These are phyloP conservation scores for Fabrea salina DNA, from an alignment of 169 alveolate genomes.

Conservation along the genomic window DNA sequence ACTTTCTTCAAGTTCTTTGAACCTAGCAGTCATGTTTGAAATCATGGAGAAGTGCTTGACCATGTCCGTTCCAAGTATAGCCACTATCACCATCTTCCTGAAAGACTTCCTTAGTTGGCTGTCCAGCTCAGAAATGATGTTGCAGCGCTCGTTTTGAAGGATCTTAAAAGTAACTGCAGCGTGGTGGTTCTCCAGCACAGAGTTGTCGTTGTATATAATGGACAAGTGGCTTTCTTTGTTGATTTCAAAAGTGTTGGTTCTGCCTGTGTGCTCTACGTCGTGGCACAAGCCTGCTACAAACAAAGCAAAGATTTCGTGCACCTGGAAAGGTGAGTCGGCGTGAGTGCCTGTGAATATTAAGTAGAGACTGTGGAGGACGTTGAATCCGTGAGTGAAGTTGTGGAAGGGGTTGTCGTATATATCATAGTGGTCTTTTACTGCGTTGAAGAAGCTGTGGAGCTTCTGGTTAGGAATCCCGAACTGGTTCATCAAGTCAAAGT, in stretches of 20 bases:
- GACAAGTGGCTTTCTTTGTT: constrained; percentile 68
- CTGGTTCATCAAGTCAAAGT: neutral
- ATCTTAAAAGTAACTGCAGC: constrained; percentile 71
- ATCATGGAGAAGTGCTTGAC: constrained; percentile 1
- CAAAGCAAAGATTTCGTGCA: neutral
- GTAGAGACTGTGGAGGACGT: neutral
- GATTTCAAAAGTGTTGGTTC: constrained; percentile 67
- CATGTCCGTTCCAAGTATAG: constrained; percentile 25
- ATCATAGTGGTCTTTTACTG: constrained; percentile 7
- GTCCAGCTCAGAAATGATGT: neutral
- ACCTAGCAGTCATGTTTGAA: neutral
- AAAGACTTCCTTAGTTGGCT: neutral
- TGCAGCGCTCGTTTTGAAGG: constrained; percentile 1
- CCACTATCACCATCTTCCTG: neutral
- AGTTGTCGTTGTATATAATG: constrained; percentile 73
- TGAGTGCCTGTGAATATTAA: neutral
- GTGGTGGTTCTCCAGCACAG: constrained; percentile 83
- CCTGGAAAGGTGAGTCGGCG: neutral
- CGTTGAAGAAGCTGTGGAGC: neutral
- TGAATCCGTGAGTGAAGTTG: neutral
- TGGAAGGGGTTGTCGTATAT: neutral
- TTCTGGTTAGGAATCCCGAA: neutral
- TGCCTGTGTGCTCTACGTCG: constrained; percentile 85
- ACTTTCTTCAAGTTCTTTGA: neutral
- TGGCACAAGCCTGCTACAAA: constrained; percentile 52